Percentiles rank a stretch among this genome's conserved stretches.
Evolutionary conservation across 768 basidiomycete species (phyloP).

Genomic region (Tricholoma terreum): DNA sequence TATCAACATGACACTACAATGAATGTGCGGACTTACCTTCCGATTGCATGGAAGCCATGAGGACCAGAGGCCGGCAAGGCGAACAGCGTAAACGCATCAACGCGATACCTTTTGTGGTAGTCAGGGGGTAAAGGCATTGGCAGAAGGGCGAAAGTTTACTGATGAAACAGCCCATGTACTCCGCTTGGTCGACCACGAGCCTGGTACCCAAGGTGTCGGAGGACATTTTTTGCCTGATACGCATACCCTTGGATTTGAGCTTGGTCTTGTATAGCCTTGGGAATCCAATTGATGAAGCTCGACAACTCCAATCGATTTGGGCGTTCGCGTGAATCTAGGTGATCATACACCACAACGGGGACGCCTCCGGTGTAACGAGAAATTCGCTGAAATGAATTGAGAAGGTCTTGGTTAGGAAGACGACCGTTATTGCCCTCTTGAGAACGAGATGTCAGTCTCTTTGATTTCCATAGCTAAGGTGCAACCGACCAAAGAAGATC

Average conservation of each 20-base stretch:
- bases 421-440: slow-evolving; percentile 94
- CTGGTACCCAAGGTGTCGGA: slow-evolving; percentile 70
- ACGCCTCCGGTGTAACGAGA: slow-evolving; percentile 71
- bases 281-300: slow-evolving; percentile 43
- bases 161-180: slow-evolving; percentile 86
- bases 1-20: neutral
- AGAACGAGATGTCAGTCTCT: neutral
- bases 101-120: slow-evolving; percentile 67
- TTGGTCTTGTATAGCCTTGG: slow-evolving; percentile 39
- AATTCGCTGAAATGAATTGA: slow-evolving; percentile 78
- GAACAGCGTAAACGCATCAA: slow-evolving; percentile 91
- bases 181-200: slow-evolving; percentile 81
- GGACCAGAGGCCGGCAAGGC: slow-evolving; percentile 86
- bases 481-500: slow-evolving; percentile 79
- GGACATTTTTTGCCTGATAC: slow-evolving; percentile 62
- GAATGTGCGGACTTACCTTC: slow-evolving; percentile 52
- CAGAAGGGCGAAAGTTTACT: slow-evolving; percentile 36
- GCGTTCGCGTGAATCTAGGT: slow-evolving; percentile 50
- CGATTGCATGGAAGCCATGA: slow-evolving; percentile 92
- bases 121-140: neutral
- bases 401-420: slow-evolving; percentile 91
- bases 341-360: slow-evolving; percentile 79
- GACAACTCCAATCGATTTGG: slow-evolving; percentile 19
- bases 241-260: slow-evolving; percentile 48
- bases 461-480: neutral